Percentiles rank a stretch among this genome's conserved stretches.
Conservation (phyloP, 768 basidiomycete genomes). For the Rhodotorula babjevae region DNA sequence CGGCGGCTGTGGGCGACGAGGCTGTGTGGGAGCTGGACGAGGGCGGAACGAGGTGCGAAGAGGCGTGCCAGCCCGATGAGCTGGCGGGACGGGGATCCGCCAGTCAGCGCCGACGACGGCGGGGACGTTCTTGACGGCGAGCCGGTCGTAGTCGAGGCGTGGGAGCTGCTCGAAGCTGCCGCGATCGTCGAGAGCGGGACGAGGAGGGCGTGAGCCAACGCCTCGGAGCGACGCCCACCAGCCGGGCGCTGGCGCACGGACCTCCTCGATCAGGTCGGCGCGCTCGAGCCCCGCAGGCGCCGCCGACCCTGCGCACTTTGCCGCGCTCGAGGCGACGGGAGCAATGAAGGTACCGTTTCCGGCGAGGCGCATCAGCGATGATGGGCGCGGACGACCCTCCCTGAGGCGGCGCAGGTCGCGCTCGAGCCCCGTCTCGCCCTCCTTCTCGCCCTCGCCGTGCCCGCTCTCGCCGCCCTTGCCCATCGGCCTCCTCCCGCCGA, state of each 20-base stretch:
- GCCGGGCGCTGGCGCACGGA: no score
- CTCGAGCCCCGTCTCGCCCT: neutral
- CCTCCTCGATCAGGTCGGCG: neutral
- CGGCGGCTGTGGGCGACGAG: no score
- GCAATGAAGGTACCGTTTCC: no score
- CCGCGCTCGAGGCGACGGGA: no score
- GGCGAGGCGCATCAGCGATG: neutral
- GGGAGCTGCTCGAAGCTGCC: constrained; percentile 11
- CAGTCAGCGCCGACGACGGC: neutral
- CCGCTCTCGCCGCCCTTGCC: no score
- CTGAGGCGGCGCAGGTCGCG: neutral
- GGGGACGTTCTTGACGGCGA: neutral
- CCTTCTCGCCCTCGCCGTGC: neutral
- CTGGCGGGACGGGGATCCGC: neutral
- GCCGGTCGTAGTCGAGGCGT: neutral
- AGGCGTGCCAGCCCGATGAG: constrained; percentile 3
- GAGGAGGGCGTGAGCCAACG: neutral
- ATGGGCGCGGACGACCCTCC: neutral
- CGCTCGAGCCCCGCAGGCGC: no score
- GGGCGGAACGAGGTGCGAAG: no score
- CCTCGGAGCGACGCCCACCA: constrained; percentile 1
- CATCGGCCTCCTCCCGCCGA: neutral
- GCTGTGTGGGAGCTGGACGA: no score
- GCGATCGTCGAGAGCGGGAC: no score
- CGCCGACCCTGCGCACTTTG: no score